Evolutionary conservation across 1,139 yeast genomes (phyloP).

Genomic region (Scheffersomyces quercinus): DNA sequence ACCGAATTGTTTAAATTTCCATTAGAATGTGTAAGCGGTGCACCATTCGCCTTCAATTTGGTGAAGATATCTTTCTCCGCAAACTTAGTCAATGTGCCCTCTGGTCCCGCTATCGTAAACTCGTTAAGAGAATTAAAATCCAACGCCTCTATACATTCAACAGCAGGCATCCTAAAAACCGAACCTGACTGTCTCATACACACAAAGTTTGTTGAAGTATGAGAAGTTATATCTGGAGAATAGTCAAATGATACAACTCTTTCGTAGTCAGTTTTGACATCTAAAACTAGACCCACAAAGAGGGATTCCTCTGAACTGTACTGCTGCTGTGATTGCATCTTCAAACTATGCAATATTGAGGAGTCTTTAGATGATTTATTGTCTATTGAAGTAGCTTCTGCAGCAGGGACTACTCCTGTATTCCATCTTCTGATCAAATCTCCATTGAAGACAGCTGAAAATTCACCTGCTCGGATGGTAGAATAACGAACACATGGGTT

Average conservation of each 20-base stretch:
- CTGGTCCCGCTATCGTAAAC: slow-evolving; percentile 65
- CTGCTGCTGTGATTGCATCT: slow-evolving; percentile 35
- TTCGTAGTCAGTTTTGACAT: slow-evolving; percentile 74
- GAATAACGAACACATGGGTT: slow-evolving; percentile 73
- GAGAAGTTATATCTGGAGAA: slow-evolving; percentile 52
- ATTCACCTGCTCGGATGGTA: slow-evolving; percentile 66
- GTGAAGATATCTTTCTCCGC: slow-evolving; percentile 23
- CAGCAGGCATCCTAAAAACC: slow-evolving; percentile 75
- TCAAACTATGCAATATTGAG: slow-evolving; percentile 26
- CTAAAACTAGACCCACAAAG: slow-evolving; percentile 76
- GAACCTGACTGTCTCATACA: slow-evolving; percentile 92
- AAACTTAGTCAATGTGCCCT: slow-evolving; percentile 50
- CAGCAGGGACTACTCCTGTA: slow-evolving; percentile 57
- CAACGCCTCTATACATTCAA: slow-evolving; percentile 65
- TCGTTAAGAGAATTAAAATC: slow-evolving; percentile 74
- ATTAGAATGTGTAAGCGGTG: not conserved
- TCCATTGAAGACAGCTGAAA: slow-evolving; percentile 79
- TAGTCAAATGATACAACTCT: slow-evolving; percentile 86
- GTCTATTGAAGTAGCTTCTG: slow-evolving; percentile 16
- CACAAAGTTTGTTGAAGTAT: slow-evolving; percentile 57
- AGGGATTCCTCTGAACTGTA: slow-evolving; percentile 51
- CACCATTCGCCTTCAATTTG: slow-evolving; percentile 7
- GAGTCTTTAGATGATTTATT: slow-evolving; percentile 2
- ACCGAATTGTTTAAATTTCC: not conserved
- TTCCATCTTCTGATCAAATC: slow-evolving; percentile 82